Percentiles rank a stretch among this genome's conserved stretches.
Conservation (phyloP, 352 stramenopile genomes). For the Pythium scleroteichum region DNA sequence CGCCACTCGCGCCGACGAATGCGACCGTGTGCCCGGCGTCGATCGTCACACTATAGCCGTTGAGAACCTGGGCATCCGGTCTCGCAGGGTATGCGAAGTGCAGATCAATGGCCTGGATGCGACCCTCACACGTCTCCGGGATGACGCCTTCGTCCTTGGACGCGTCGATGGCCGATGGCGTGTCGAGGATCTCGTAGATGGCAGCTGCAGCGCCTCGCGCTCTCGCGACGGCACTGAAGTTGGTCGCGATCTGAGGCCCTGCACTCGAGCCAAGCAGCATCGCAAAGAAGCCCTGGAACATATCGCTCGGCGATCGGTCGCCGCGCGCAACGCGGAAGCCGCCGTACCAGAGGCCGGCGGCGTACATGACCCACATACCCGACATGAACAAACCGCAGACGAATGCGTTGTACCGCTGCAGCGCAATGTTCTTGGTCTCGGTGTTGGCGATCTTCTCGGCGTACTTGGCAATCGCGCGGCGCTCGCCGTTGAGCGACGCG, state of each 20-base stretch:
- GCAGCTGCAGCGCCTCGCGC: constrained; percentile 23
- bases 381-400: constrained; percentile 19
- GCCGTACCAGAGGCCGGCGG: constrained; percentile 31
- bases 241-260: constrained; percentile 27
- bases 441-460: constrained; percentile 11
- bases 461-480: constrained; percentile 23
- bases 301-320: constrained; percentile 14
- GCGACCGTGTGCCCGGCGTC: constrained; percentile 14
- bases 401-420: constrained; percentile 15
- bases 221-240: constrained; percentile 25
- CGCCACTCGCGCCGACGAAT: constrained; percentile 46
- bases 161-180: constrained; percentile 14
- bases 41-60: constrained; percentile 22
- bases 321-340: constrained; percentile 14
- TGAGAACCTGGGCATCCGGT: constrained; percentile 14
- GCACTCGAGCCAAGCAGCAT: constrained; percentile 28
- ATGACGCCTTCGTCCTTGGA: constrained; percentile 28
- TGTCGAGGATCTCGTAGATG: constrained; percentile 37
- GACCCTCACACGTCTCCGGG: constrained; percentile 24
- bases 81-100: constrained; percentile 35
- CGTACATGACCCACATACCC: constrained; percentile 10
- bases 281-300: constrained; percentile 32
- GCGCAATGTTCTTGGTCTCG: constrained; percentile 19
- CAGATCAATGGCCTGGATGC: constrained; percentile 43
- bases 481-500: constrained; percentile 27